Evolutionary conservation across 1,139 yeast genomes (phyloP).

Genomic region (Blastobotrys proliferans): DNA sequence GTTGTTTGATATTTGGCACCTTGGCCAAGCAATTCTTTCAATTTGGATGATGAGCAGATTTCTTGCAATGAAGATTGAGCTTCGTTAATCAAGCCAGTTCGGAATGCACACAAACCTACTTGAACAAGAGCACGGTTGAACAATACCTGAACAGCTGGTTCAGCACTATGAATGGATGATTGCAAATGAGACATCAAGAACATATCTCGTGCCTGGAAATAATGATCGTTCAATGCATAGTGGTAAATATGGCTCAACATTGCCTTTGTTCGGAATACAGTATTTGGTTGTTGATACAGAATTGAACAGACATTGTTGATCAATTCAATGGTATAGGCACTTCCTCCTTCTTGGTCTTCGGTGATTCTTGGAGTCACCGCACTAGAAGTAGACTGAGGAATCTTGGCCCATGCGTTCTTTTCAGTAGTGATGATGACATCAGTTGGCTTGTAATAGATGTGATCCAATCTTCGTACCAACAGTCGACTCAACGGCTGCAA

Average conservation of each 20-base stretch:
- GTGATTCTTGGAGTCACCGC: constrained; percentile 36
- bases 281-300: constrained; percentile 61
- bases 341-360: constrained; percentile 13
- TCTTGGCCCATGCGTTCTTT: constrained; percentile 60
- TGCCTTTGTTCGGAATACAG: constrained; percentile 75
- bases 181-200: constrained; percentile 82
- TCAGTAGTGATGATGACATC: constrained; percentile 69
- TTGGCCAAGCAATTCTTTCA: constrained; percentile 92
- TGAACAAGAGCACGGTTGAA: constrained; percentile 96
- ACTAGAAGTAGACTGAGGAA: constrained; percentile 36
- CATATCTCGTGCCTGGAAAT: constrained; percentile 81
- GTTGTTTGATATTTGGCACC: constrained; percentile 58
- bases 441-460: constrained; percentile 86
- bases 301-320: constrained; percentile 63
- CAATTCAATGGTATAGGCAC: constrained; percentile 48
- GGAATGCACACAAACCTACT: constrained; percentile 93
- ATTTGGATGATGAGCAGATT: constrained; percentile 78
- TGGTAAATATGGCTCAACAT: constrained; percentile 83
- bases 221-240: constrained; percentile 83
- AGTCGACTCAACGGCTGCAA: constrained; percentile 54
- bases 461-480: constrained; percentile 82
- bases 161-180: constrained; percentile 76
- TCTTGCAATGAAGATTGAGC: constrained; percentile 86
- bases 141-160: constrained; percentile 79
- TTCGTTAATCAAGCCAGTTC: constrained; percentile 81